These are phyloP conservation scores for Sonneratia caseolaris DNA, from an alignment of 345 rosid species.

Conservation along the genomic window DNA sequence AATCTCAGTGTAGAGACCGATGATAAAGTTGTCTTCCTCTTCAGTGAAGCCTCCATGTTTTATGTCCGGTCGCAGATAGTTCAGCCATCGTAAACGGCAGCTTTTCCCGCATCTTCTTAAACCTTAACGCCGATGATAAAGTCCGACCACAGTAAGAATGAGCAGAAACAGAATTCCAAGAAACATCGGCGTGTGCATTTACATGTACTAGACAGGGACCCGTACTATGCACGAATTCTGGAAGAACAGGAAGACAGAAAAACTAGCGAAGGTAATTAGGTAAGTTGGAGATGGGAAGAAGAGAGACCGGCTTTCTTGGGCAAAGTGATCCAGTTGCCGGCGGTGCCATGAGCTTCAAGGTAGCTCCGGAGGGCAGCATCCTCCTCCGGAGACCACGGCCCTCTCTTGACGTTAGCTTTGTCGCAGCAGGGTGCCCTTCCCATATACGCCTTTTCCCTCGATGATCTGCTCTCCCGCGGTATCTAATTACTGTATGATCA, in stretches of 20 bases:
- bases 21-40: conserved; percentile 44
- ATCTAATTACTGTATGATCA: not conserved
- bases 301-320: conserved; percentile 48
- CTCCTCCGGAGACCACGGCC: conserved; percentile 70
- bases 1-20: conserved; percentile 34
- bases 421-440: conserved; percentile 70
- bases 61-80: conserved; percentile 50
- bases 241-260: not conserved
- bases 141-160: not conserved
- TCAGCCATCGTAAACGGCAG: conserved; percentile 55
- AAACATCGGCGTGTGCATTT: too few species aligned
- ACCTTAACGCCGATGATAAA: conserved; percentile 12
- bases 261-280: not conserved
- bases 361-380: conserved; percentile 41
- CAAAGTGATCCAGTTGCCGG: conserved; percentile 49
- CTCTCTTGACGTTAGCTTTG: conserved; percentile 49
- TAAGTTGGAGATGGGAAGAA: not conserved
- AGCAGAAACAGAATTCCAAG: too few species aligned
- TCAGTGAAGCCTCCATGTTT: conserved; percentile 54
- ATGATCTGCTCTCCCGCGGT: too few species aligned
- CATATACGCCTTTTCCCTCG: conserved; percentile 15
- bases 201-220: not conserved
- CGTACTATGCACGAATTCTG: not conserved
- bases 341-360: conserved; percentile 33
- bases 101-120: conserved; percentile 49